Evolutionary conservation across 371 early-diverging fungal genomes (phyloP), one percentile per base, ranked within the genome.

Genomic region (Actinomucor elegans): DNA sequence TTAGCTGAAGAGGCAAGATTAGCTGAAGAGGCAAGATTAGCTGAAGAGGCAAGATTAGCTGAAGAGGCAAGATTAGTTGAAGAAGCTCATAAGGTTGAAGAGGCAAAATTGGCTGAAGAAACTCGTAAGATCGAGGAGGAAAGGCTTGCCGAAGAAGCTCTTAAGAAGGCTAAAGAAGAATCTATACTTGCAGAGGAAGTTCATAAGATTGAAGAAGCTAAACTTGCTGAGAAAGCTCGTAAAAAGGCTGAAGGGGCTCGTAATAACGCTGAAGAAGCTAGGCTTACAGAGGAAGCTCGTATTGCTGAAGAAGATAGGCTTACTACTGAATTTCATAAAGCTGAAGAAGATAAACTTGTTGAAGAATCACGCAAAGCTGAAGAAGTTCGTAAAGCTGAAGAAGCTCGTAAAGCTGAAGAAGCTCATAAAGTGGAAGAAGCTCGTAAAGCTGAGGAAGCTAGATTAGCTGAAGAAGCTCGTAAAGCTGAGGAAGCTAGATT

Each of bases 101-200:
- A 48, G 27, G 28, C 15, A 3, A 23, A 29, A 36, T 12, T 27
- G 4, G 49, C 42, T 11, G 52, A 60, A 12, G 55, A 60, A 31
- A 34, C 24, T 1, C 49, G 48, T 9, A 47, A 47, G 36, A 29
- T 36, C 2, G 26, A 50, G 40, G 35, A 52, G 5, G 55, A 55
- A 6, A 29, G 29, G 15, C 0, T 37, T 17, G 64, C 54, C 4
- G 64, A 51, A 31, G 29, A 40, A 43, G 35, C 32, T 15, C 55
- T 32, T 14, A 15, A 21, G 12, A 51, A 55, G 27, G 59, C 47
- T 31, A 27, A 29, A 15, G 44, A 56, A 9, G 56, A 56, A 33
- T 28, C 26, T 4, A 42, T 27, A 3, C 12, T 26, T 4, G 35
- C 35, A 15, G 55, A 55, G 23, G 46, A 24, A n/a, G 35, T 23